phyloP scores from a whole-genome alignment of 768 basidiomycete genomes.

The Psilocybe azurescens region DNA sequence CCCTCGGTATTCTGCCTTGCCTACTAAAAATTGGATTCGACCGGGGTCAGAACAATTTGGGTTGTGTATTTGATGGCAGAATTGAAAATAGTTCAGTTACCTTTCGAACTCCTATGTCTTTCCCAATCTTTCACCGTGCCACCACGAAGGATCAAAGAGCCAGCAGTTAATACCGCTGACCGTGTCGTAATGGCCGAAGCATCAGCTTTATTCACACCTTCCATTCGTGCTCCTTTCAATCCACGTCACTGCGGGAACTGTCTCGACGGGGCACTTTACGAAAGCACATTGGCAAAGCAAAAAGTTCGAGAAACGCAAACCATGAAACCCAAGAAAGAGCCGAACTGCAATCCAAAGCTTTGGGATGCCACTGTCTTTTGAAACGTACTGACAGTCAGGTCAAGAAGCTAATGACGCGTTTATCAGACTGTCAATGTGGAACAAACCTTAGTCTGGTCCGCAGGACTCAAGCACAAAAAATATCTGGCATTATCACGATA shows the following conservation, averaged over 20 bases:
- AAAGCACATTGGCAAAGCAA: neutral
- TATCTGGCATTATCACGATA: neutral
- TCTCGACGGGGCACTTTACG: neutral
- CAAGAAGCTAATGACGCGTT: neutral
- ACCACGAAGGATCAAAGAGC: no score
- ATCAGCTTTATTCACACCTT: neutral
- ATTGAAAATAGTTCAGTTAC: no score
- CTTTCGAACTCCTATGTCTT: no score
- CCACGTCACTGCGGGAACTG: neutral
- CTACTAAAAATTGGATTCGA: no score
- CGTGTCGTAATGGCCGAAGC: neutral
- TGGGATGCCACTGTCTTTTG: neutral
- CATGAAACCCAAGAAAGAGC: neutral
- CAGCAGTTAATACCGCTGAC: no score
- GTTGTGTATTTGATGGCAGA: no score
- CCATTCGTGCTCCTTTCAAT: conserved; percentile 2
- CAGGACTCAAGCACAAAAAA: neutral
- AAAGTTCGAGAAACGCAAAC: no score
- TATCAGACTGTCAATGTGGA: neutral
- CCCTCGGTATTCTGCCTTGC: no score
- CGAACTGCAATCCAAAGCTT: neutral
- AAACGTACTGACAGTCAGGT: neutral
- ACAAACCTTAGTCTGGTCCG: neutral
- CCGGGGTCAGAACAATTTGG: no score
- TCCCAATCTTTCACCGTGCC: no score